phyloP scores from a whole-genome alignment of 306 rosid species.

The Dalbergia cultrata region DNA sequence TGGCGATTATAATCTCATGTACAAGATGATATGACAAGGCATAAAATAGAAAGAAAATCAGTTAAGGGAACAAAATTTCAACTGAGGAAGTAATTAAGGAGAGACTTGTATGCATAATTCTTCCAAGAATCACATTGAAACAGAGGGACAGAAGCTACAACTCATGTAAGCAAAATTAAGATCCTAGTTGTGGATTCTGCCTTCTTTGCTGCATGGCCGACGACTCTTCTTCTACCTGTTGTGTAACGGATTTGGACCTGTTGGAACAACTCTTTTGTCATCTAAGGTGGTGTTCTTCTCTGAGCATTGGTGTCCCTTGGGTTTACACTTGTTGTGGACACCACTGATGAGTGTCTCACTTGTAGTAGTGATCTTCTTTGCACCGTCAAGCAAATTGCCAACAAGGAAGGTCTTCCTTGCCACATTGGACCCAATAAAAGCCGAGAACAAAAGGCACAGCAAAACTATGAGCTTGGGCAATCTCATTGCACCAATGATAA shows the following conservation, averaged over 20 bases:
- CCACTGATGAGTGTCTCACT: conserved; percentile 17
- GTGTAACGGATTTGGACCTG: conserved; percentile 84
- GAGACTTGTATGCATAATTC: conserved; percentile 15
- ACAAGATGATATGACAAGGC: conserved; percentile 25
- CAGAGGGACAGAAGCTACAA: not conserved
- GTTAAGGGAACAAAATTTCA: not conserved
- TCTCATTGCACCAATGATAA: conserved; percentile 45
- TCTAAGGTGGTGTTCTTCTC: conserved; percentile 51
- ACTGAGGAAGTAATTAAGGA: conserved; percentile 1
- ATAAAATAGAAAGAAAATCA: not conserved
- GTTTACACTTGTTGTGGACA: conserved; percentile 39
- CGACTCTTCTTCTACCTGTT: conserved; percentile 56
- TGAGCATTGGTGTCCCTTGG: conserved; percentile 41
- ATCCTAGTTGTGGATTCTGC: not conserved
- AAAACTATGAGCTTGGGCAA: conserved; percentile 48
- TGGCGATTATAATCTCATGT: not conserved
- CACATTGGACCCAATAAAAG: conserved; percentile 43
- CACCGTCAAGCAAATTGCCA: conserved; percentile 16
- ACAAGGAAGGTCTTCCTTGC: conserved; percentile 48
- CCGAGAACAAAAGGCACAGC: conserved; percentile 51
- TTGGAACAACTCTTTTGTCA: conserved; percentile 75
- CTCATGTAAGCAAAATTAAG: not conserved
- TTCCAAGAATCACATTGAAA: conserved; percentile 27
- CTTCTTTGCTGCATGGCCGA: not conserved
- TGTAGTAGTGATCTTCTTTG: conserved; percentile 37